Evolutionary conservation across 306 rosid species (phyloP).

Genomic region (Quillaja saponaria): DNA sequence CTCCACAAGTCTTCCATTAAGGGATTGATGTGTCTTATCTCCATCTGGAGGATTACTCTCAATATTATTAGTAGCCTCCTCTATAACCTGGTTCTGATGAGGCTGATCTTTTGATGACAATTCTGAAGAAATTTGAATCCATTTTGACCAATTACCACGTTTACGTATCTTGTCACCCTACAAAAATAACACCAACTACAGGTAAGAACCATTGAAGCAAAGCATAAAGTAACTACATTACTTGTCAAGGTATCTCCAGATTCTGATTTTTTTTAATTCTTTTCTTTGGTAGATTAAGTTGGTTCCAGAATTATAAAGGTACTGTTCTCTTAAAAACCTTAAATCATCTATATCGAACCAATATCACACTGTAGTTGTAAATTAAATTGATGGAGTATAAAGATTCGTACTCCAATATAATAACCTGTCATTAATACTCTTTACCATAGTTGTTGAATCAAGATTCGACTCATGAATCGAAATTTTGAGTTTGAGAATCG

Average conservation of each 20-base stretch:
- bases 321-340: not conserved
- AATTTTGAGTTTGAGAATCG: too few relatives aligned
- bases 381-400: not conserved
- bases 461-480: too few relatives aligned
- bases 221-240: constrained; percentile 4
- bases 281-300: not conserved
- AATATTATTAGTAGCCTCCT: constrained; percentile 34
- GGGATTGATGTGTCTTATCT: constrained; percentile 37
- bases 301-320: constrained; percentile 9
- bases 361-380: not conserved
- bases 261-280: constrained; percentile 11
- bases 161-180: constrained; percentile 82
- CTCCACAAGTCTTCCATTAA: constrained; percentile 26
- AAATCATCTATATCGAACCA: not conserved
- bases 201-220: constrained; percentile 22
- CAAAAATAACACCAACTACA: constrained; percentile 24
- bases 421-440: not conserved
- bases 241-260: constrained; percentile 8
- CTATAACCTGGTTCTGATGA: constrained; percentile 38
- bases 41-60: constrained; percentile 35
- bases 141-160: constrained; percentile 70
- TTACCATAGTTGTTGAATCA: too few relatives aligned
- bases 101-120: constrained; percentile 36
- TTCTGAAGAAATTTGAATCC: constrained; percentile 59
- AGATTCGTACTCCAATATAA: not conserved